A percentile compares a stretch with the other conserved stretches of the same genome.
These are phyloP conservation scores for Coemansia sp. DNA, from an alignment of 192 early-diverging fungal species.

Conservation along the genomic window DNA sequence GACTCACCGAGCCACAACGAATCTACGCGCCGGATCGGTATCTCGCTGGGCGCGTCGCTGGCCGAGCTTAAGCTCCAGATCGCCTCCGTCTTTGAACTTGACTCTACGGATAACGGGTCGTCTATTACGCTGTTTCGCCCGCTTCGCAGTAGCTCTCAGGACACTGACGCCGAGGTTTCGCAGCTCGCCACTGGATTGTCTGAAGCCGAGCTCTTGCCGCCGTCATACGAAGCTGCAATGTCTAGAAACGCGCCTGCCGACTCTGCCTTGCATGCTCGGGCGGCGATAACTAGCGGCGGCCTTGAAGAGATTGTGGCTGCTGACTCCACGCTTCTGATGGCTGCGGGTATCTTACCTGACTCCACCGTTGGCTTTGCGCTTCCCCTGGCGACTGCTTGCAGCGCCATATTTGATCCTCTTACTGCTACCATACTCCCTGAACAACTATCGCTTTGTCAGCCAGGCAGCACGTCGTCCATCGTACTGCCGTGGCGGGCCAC, in stretches of 20 bases:
- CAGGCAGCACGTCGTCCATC: not conserved
- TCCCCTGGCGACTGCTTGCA: not conserved
- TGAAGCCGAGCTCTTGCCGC: constrained; percentile 8
- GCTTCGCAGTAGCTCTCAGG: not conserved
- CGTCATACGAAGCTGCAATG: constrained; percentile 27
- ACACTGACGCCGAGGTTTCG: not conserved
- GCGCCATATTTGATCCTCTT: not conserved
- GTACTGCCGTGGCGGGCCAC: constrained; percentile 4
- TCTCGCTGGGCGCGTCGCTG: constrained; percentile 29
- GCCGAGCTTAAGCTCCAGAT: constrained; percentile 31
- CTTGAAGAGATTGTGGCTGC: constrained; percentile 1
- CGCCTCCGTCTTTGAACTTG: constrained; percentile 11
- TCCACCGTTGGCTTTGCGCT: constrained; percentile 19
- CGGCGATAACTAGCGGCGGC: constrained; percentile 6
- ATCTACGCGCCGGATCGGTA: constrained; percentile 17
- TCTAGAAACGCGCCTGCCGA: not conserved
- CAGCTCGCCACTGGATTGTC: not conserved
- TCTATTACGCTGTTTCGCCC: constrained; percentile 15
- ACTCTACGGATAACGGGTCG: not conserved
- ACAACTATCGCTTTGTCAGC: not conserved
- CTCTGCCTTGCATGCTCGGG: not conserved
- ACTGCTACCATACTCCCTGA: constrained; percentile 1
- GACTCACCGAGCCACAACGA: constrained; percentile 4
- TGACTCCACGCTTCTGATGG: constrained; percentile 14
- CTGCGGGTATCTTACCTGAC: constrained; percentile 26